phyloP scores from a whole-genome alignment of 768 basidiomycete species.

The Lentinus tigrinus region DNA sequence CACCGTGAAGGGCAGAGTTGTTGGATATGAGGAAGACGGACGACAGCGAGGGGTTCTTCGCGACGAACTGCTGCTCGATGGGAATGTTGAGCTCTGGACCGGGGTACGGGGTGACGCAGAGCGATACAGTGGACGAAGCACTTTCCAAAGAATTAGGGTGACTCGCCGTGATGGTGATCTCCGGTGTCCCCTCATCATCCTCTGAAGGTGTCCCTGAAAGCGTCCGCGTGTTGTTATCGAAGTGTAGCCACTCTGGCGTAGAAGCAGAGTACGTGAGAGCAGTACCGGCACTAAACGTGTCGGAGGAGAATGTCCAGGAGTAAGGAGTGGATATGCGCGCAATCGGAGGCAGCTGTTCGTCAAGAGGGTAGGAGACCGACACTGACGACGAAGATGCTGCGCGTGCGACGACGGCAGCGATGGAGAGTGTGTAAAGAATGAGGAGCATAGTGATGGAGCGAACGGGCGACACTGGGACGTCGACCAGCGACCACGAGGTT shows the following conservation, averaged over 20 bases:
- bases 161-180: conserved; percentile 62
- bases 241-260: conserved; percentile 76
- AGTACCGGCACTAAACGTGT: conserved; percentile 59
- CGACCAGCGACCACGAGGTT: conserved; percentile 23
- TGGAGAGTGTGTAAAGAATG: conserved; percentile 17
- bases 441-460: conserved; percentile 25
- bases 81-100: conserved; percentile 54
- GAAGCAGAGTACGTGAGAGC: conserved; percentile 53
- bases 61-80: conserved; percentile 58
- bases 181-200: conserved; percentile 60
- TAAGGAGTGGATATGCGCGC: conserved; percentile 67
- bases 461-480: conserved; percentile 10
- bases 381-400: conserved; percentile 33
- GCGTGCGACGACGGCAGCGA: neutral
- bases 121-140: conserved; percentile 50
- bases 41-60: conserved; percentile 62
- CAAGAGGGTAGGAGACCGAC: conserved; percentile 57
- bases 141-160: conserved; percentile 44
- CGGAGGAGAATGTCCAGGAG: conserved; percentile 64
- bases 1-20: conserved; percentile 49
- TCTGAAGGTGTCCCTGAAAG: conserved; percentile 69
- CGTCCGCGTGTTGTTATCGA: conserved; percentile 56
- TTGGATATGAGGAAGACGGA: conserved; percentile 71
- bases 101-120: conserved; percentile 56
- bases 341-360: conserved; percentile 74